These are phyloP conservation scores for Phoma sp. DNA, from an alignment of 2,329 filamentous ascomycete species.

Conservation along the genomic window DNA sequence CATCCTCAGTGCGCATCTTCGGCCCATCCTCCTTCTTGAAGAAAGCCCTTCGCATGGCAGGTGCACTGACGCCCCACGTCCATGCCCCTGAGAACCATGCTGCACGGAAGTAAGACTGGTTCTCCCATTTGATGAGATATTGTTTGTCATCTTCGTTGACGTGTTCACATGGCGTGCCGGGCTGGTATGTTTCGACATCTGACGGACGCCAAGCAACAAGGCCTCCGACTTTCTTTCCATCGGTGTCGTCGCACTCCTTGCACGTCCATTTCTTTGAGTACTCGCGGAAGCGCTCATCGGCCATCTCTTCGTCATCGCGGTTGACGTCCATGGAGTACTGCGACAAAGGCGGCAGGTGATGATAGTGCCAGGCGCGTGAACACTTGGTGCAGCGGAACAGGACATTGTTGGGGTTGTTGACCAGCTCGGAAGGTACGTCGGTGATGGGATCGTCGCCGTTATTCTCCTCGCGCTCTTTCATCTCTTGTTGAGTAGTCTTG, in stretches of 20 bases:
- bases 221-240: slow-evolving; percentile 71
- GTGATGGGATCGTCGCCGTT: slow-evolving; percentile 78
- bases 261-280: slow-evolving; percentile 82
- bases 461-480: slow-evolving; percentile 81
- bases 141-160: slow-evolving; percentile 82
- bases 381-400: slow-evolving; percentile 85
- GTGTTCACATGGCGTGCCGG: slow-evolving; percentile 61
- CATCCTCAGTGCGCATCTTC: slow-evolving; percentile 75
- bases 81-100: slow-evolving; percentile 89
- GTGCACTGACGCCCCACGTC: slow-evolving; percentile 75
- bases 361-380: slow-evolving; percentile 80
- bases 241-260: slow-evolving; percentile 72
- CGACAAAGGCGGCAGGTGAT: slow-evolving; percentile 73
- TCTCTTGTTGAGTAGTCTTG: slow-evolving; percentile 80
- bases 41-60: slow-evolving; percentile 76
- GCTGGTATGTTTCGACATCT: slow-evolving; percentile 63
- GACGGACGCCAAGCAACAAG: slow-evolving; percentile 88
- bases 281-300: slow-evolving; percentile 71
- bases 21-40: slow-evolving; percentile 73
- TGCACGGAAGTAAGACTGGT: slow-evolving; percentile 80
- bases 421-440: slow-evolving; percentile 64
- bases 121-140: slow-evolving; percentile 90
- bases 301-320: slow-evolving; percentile 58
- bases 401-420: slow-evolving; percentile 79
- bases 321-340: slow-evolving; percentile 54